Base-by-base conservation (phyloP, 1,139 yeast species). In the Eremothecium sinecaudum region DNA sequence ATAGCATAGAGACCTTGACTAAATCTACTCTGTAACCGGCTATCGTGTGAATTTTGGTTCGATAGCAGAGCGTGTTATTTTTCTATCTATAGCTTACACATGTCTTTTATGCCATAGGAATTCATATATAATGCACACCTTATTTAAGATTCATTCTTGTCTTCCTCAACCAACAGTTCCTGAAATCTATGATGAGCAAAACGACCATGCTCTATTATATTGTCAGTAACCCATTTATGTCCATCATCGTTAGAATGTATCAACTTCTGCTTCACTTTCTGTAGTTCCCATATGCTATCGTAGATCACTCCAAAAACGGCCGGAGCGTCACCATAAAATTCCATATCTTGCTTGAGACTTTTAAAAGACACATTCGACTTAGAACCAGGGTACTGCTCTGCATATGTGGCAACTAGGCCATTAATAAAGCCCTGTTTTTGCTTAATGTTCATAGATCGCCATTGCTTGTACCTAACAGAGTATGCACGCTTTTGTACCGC, bases 231-330 rank as follows among this genome's bases (percentile, higher is more conserved):
- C 16, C 24, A 7, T 16, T 26, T 22, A 2, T 17, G 14, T 18
- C 25, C 24, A 6, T 22, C 28, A 11, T 21, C 28, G n/a, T 15
- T 23, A 5, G 33, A 24, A 25, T 39, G 35, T 13, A 39, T 18
- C 17, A 27, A 18, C n/a, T 34, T 33, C 25, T 32, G 25, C 10
- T 31, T 29, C 21, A 26, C 27, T 21, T 36, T 30, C 18, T 25
- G 26, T 14, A 36, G 19, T 5, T 39, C 34, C 44, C 51, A 45
- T 10, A 54, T 50, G 32, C 52, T 57, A 33, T 53, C 47, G 37
- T 54, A 54, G 27, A 54, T 51, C 4, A 54, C 44, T 7, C 57
- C 56, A 37, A 54, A 54, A 3, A 54, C 50, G 21, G 51, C 39
- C 1, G 59, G 59, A 2, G 58, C 48, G 32, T 54, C 58, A 11